Evolutionary conservation across 1,139 yeast genomes (phyloP).

Genomic region (Candida buenavistaensis): DNA sequence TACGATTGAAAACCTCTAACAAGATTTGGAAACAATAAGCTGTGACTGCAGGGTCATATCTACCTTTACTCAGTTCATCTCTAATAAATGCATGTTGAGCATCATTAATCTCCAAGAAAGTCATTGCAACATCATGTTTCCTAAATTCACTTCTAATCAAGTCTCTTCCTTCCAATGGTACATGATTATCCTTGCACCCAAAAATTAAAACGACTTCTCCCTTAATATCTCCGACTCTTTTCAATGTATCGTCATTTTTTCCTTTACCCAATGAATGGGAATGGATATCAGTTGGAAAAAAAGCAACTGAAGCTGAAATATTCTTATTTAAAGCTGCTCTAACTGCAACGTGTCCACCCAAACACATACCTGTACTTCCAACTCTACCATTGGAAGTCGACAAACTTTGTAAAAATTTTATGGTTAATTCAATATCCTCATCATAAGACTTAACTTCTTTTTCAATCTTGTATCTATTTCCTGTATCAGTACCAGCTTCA

Average conservation of each 20-base stretch:
- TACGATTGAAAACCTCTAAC: slow-evolving; percentile 68
- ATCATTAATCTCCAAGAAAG: slow-evolving; percentile 72
- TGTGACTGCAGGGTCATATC: slow-evolving; percentile 78
- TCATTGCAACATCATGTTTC: slow-evolving; percentile 58
- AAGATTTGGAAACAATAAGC: slow-evolving; percentile 66
- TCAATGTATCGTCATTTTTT: slow-evolving; percentile 61
- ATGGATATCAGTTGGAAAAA: slow-evolving; percentile 83
- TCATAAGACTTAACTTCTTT: slow-evolving; percentile 75
- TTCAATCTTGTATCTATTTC: slow-evolving; percentile 64
- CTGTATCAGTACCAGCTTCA: slow-evolving; percentile 71
- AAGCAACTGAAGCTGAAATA: slow-evolving; percentile 68
- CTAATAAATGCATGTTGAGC: slow-evolving; percentile 82
- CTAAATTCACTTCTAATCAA: slow-evolving; percentile 65
- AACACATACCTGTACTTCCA: slow-evolving; percentile 87
- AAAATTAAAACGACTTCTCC: slow-evolving; percentile 69
- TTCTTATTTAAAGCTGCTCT: slow-evolving; percentile 69
- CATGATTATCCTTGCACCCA: slow-evolving; percentile 81
- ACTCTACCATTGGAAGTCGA: slow-evolving; percentile 70
- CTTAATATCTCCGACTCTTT: slow-evolving; percentile 51
- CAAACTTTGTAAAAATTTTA: slow-evolving; percentile 59
- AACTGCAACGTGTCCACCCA: slow-evolving; percentile 82
- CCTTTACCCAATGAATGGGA: slow-evolving; percentile 64
- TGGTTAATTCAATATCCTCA: slow-evolving; percentile 65
- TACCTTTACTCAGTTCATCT: slow-evolving; percentile 75
- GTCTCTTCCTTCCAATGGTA: slow-evolving; percentile 77